These are phyloP conservation scores for Candida sanyiensis DNA, from an alignment of 805 yeast species.

Conservation along the genomic window DNA sequence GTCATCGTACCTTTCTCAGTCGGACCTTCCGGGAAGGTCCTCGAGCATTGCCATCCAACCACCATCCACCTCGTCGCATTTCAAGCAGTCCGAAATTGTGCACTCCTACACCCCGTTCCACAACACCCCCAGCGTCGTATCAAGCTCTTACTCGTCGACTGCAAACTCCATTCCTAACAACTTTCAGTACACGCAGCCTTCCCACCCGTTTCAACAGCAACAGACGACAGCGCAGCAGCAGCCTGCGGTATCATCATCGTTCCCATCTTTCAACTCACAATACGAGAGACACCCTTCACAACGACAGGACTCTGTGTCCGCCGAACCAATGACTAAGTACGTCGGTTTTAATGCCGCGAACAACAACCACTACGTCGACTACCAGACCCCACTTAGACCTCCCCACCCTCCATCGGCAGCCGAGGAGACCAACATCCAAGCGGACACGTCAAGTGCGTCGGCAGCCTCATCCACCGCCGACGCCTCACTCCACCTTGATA, in stretches of 20 bases:
- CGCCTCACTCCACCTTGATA: slow-evolving; percentile 33
- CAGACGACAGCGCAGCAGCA: not conserved
- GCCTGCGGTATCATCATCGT: slow-evolving; percentile 13
- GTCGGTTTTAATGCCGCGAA: slow-evolving; percentile 10
- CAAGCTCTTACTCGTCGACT: slow-evolving; percentile 38
- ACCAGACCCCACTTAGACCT: slow-evolving; percentile 15
- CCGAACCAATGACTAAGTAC: slow-evolving; percentile 7
- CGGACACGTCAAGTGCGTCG: not conserved
- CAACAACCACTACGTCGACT: slow-evolving; percentile 10
- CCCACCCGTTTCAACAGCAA: slow-evolving; percentile 23
- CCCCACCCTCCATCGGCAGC: slow-evolving; percentile 6
- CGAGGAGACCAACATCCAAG: not conserved
- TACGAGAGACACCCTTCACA: slow-evolving; percentile 3
- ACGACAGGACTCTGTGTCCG: slow-evolving; percentile 5
- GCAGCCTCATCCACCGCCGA: slow-evolving; percentile 1
- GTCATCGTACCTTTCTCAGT: slow-evolving; percentile 2
- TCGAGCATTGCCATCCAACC: slow-evolving; percentile 24
- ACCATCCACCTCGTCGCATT: slow-evolving; percentile 27
- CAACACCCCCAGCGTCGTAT: slow-evolving; percentile 44
- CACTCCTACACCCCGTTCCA: slow-evolving; percentile 34
- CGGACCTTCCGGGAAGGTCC: slow-evolving; percentile 13
- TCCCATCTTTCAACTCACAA: slow-evolving; percentile 7
- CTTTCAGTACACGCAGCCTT: slow-evolving; percentile 11
- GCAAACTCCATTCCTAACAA: slow-evolving; percentile 23
- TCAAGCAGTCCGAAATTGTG: slow-evolving; percentile 20